A percentile compares a stretch with the other conserved stretches of the same genome.
Evolutionary conservation across 2,329 filamentous ascomycete species (phyloP).

Genomic region (Ascochyta fabae): DNA sequence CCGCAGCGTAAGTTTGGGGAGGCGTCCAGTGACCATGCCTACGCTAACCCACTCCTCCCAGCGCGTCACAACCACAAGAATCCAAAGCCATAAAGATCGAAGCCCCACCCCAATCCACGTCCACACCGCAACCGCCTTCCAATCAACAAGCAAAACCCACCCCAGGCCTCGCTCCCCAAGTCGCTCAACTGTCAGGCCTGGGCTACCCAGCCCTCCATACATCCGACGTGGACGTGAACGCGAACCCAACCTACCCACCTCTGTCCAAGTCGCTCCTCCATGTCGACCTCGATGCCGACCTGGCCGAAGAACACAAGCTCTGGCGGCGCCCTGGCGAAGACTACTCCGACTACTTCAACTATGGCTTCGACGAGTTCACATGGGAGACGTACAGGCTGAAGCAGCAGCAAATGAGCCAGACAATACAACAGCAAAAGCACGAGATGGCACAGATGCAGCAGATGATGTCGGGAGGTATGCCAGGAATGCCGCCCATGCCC

Average conservation of each 20-base stretch:
- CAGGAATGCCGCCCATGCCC: conserved; percentile 34
- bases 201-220: conserved; percentile 70
- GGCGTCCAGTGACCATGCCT: background rate
- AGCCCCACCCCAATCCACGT: conserved; percentile 36
- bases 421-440: conserved; percentile 81
- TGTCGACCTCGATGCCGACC: conserved; percentile 60
- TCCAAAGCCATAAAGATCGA: conserved; percentile 50
- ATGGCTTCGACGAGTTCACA: conserved; percentile 97
- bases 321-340: conserved; percentile 96
- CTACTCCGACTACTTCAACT: conserved; percentile 97
- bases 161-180: conserved; percentile 31
- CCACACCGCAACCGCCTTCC: conserved; percentile 24
- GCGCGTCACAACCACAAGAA: conserved; percentile 34
- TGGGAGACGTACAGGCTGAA: conserved; percentile 95
- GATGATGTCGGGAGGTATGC: conserved; percentile 55
- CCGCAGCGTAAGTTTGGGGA: conserved; percentile 36
- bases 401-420: conserved; percentile 78
- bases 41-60: conserved; percentile 28
- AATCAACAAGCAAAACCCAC: conserved; percentile 18
- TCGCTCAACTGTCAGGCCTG: conserved; percentile 36
- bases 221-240: conserved; percentile 85
- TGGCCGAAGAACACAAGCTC: conserved; percentile 79
- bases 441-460: conserved; percentile 67
- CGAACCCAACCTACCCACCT: conserved; percentile 76
- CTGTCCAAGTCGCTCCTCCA: conserved; percentile 75